Base-by-base conservation (phyloP, 139 green algal genomes). In the Klebsormidium nitens region DNA sequence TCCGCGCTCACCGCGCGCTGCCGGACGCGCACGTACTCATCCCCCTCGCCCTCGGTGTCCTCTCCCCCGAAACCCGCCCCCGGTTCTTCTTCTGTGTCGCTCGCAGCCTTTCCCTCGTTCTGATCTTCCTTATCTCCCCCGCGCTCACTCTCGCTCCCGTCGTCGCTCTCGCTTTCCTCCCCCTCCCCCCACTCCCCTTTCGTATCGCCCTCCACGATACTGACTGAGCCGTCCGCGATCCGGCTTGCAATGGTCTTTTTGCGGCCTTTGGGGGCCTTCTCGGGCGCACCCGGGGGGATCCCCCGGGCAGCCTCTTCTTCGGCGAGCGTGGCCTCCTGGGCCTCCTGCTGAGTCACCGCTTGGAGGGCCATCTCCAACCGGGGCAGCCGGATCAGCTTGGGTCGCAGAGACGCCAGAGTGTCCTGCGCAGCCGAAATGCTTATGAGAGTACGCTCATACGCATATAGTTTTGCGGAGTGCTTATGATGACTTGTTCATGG, bases 351-450 rank as follows among this genome's bases (percentile, higher is more conserved):
- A 0, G 61, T 48, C 35, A 94, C 86, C 17, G 86, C 87, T 23
- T 68, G 64, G 3, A 77, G 35, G 23, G 89, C 89, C 37, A 84
- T 83, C 23, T 91, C 81, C 39, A 88, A 93, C 17, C 34, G 80
- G 23, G 36, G 34, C 64, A 71, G 87, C 3, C 82, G 80, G 59
- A 71, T 32, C 37, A 95, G 49, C 0, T 75, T 64, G 1, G 90
- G 87, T 8, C 87, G 83, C 57, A 96, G 67, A 34, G 60, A n/a
- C 56, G 87, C 82, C 36, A 92, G 78, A 39, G 95, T 46, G 48
- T 96, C 91, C 86, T 95, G 77, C 31, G 72, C n/a, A n/a, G n/a
- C n/a, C n/a, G n/a, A n/a, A n/a, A n/a, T n/a, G n/a, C n/a, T n/a
- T n/a, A n/a, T n/a, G n/a, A n/a, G n/a, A n/a, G n/a, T n/a, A n/a